Conservation (phyloP, 352 stramenopile genomes). For the Phytophthora pistaciae region DNA sequence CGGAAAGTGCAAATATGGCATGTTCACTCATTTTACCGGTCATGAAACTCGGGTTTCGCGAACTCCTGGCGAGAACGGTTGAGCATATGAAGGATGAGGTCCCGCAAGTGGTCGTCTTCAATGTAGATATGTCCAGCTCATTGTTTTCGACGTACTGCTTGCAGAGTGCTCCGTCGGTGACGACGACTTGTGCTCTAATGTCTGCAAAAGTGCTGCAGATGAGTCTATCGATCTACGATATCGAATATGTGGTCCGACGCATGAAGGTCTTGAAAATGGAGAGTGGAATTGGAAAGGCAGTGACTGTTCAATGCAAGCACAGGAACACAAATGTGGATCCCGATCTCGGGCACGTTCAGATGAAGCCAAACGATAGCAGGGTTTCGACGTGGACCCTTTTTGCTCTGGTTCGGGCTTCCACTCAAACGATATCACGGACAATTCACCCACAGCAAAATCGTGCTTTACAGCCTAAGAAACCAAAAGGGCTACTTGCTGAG, state of each 20-base stretch:
- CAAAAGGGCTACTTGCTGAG: neutral
- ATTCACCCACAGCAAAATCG: neutral
- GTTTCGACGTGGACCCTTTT: neutral
- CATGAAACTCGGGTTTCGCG: neutral
- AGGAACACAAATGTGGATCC: neutral
- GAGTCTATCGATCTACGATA: conserved; percentile 4
- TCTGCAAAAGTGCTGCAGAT: conserved; percentile 5
- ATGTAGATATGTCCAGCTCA: neutral
- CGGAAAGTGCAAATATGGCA: neutral
- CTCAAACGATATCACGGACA: neutral
- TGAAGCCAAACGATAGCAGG: neutral
- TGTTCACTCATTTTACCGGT: neutral
- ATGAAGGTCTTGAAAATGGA: neutral
- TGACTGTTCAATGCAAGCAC: neutral
- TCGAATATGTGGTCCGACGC: conserved; percentile 1
- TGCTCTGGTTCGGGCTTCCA: neutral
- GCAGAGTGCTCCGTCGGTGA: neutral
- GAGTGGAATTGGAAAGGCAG: neutral
- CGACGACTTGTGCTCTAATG: neutral
- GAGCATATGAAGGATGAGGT: neutral
- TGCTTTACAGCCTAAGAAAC: neutral
- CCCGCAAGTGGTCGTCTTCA: neutral
- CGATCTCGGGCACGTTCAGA: neutral
- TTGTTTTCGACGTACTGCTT: neutral
- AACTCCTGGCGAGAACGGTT: neutral